These are phyloP conservation scores for Apiospora kogelbergensis DNA, from an alignment of 2,329 filamentous ascomycete genomes.

Conservation along the genomic window DNA sequence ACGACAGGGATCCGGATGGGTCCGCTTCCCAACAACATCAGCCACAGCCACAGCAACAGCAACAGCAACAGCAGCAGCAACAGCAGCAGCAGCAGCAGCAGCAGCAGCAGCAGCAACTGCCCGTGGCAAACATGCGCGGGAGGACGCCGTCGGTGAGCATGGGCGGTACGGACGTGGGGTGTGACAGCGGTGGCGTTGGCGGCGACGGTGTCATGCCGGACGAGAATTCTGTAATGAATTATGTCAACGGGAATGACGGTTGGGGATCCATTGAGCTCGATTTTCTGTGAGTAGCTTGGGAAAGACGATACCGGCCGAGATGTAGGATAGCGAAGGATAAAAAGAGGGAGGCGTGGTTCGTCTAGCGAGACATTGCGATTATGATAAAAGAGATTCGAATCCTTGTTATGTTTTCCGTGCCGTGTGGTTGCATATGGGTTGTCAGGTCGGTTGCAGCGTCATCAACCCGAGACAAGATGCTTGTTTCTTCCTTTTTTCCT, in stretches of 20 bases:
- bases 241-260: neutral
- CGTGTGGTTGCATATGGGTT: neutral
- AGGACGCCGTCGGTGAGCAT: slow-evolving; percentile 3
- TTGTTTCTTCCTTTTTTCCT: too few relatives aligned
- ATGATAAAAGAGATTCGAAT: neutral
- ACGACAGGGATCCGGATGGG: neutral
- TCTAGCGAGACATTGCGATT: neutral
- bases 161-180: neutral
- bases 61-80: neutral
- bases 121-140: neutral
- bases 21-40: neutral
- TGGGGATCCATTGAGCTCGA: slow-evolving; percentile 10
- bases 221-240: slow-evolving; percentile 6
- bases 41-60: neutral
- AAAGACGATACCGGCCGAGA: neutral
- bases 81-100: neutral
- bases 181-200: neutral
- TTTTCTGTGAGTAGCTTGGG: neutral
- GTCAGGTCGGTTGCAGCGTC: neutral
- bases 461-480: neutral
- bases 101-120: neutral
- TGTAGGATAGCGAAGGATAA: too few relatives aligned
- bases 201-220: neutral
- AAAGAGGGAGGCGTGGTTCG: neutral
- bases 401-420: neutral